A percentile compares a stretch with the other conserved stretches of the same genome.
Conservation (phyloP, 139 green algal genomes). For the Coelastrella sp. region DNA sequence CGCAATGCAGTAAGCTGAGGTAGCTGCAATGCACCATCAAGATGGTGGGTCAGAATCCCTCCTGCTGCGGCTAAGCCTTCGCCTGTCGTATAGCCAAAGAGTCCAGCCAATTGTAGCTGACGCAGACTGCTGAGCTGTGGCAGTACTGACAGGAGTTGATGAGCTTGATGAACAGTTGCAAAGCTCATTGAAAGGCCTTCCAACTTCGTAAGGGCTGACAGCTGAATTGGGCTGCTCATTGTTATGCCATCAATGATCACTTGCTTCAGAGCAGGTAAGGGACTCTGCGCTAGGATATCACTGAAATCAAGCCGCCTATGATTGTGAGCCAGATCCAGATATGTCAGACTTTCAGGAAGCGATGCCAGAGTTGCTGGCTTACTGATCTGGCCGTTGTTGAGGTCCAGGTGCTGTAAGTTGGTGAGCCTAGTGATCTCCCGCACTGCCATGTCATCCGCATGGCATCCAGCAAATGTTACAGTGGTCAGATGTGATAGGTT, state of each 20-base stretch:
- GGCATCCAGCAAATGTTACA: neutral
- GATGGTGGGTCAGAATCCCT: no score
- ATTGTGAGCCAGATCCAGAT: neutral
- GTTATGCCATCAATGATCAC: neutral
- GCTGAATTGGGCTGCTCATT: neutral
- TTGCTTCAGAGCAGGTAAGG: neutral
- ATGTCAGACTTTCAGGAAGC: neutral
- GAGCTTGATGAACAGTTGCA: neutral
- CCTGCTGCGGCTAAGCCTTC: no score
- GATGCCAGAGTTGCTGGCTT: neutral
- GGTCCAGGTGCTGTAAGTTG: neutral
- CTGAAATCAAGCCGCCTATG: neutral
- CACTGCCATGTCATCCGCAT: neutral
- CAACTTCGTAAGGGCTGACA: neutral
- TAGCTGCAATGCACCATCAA: no score
- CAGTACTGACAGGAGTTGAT: neutral
- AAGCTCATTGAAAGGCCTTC: neutral
- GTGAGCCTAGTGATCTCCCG: neutral
- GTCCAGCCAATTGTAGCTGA: neutral
- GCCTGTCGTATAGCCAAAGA: neutral
- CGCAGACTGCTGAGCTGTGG: neutral
- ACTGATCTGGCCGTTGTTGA: neutral
- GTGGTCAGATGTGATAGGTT: constrained; percentile 1
- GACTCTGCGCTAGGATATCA: neutral
- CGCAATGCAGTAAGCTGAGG: no score